Evolutionary conservation across 441 rosid genomes (phyloP).

Genomic region (Populus hybrid): DNA sequence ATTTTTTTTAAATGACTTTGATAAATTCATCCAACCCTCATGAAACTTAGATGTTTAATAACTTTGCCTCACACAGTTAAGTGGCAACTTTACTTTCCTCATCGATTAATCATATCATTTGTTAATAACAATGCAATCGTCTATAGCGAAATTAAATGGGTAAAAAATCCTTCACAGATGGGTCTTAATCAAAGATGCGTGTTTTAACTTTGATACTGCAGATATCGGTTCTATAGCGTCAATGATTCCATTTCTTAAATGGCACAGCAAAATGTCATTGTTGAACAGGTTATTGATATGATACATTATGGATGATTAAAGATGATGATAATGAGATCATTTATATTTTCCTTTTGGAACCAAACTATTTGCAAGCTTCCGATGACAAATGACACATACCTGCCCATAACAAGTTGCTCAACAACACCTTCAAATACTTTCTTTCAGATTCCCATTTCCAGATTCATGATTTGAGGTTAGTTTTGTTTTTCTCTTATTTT

Average conservation of each 20-base stretch:
- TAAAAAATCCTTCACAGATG: not conserved
- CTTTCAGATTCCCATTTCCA: not conserved
- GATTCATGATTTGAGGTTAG: not conserved
- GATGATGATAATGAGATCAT: not conserved
- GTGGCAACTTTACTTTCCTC: too few species aligned
- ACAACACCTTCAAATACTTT: not conserved
- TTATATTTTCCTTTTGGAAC: not conserved
- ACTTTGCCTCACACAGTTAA: too few species aligned
- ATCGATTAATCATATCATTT: too few species aligned
- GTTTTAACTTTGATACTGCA: not conserved
- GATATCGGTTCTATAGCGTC: not conserved
- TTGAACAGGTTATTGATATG: too few species aligned
- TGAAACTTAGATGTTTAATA: too few species aligned
- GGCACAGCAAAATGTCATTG: not conserved
- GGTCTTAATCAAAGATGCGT: not conserved
- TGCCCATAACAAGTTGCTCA: not conserved
- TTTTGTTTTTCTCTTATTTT: not conserved
- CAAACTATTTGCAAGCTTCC: not conserved
- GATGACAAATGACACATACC: not conserved
- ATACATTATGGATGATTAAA: too few species aligned
- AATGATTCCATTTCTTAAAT: not conserved
- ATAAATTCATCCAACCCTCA: too few species aligned
- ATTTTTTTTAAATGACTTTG: too few species aligned
- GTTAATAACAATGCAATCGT: too few species aligned
- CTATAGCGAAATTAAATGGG: too few species aligned